Percentiles rank a stretch among this genome's conserved stretches.
These are phyloP conservation scores for Xylaria sp. DNA, from an alignment of 2,329 filamentous ascomycete genomes.

Conservation along the genomic window DNA sequence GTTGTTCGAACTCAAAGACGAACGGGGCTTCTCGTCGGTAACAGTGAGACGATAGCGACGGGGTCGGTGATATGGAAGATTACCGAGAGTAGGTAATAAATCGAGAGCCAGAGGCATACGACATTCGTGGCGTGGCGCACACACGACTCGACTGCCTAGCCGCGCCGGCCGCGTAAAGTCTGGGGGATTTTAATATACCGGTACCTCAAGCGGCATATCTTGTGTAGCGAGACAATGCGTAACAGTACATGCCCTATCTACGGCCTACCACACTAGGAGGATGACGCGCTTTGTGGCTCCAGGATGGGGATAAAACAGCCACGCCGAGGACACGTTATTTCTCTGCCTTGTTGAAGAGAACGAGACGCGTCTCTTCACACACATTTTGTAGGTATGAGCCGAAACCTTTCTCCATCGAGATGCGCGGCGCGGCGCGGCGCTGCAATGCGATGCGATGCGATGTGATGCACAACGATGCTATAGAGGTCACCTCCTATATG, in stretches of 20 bases:
- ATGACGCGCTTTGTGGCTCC: slow-evolving; percentile 27
- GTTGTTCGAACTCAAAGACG: not conserved
- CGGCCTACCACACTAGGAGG: not conserved
- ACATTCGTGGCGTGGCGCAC: slow-evolving; percentile 10
- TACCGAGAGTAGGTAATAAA: slow-evolving; percentile 20
- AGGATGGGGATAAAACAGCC: slow-evolving; percentile 2
- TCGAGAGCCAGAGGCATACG: slow-evolving; percentile 9
- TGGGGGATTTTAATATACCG: slow-evolving; percentile 16
- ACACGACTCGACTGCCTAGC: slow-evolving; percentile 26
- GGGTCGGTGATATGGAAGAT: slow-evolving; percentile 17
- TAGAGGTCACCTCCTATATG: slow-evolving; percentile 36
- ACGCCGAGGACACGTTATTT: slow-evolving; percentile 25
- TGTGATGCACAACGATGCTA: slow-evolving; percentile 34
- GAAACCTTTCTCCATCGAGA: slow-evolving; percentile 27
- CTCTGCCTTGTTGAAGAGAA: slow-evolving; percentile 18
- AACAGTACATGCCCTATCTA: slow-evolving; percentile 6
- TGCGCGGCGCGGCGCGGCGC: slow-evolving; percentile 23
- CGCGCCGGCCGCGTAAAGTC: slow-evolving; percentile 35
- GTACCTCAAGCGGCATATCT: slow-evolving; percentile 14
- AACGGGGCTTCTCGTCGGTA: slow-evolving; percentile 1
- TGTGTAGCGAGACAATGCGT: slow-evolving; percentile 19
- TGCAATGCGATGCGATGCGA: slow-evolving; percentile 36
- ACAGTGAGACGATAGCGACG: slow-evolving; percentile 1
- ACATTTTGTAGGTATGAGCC: slow-evolving; percentile 1
- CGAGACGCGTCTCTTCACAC: slow-evolving; percentile 29